These are phyloP conservation scores for Cyanidiococcus yangmingshanensis DNA, from an alignment of 23 red algal species.

Conservation along the genomic window DNA sequence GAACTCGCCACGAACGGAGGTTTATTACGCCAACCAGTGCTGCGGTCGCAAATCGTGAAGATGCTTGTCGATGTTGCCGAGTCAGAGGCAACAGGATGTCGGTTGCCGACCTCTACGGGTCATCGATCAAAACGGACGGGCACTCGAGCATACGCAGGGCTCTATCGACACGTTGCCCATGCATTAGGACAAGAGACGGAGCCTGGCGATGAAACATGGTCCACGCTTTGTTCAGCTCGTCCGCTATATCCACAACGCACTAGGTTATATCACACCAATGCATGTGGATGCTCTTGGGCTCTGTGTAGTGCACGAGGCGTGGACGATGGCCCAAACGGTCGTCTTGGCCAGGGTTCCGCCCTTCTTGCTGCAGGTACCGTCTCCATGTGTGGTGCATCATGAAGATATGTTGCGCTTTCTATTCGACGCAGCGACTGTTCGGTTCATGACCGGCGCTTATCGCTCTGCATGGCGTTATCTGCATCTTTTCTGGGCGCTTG, in stretches of 20 bases:
- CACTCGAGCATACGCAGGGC: neutral
- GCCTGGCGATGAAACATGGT: neutral
- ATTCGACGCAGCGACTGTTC: neutral
- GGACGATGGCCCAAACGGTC: neutral
- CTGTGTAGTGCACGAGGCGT: neutral
- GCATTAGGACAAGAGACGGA: neutral
- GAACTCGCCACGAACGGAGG: neutral
- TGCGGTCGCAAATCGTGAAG: neutral
- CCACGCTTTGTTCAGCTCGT: neutral
- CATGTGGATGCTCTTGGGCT: slow-evolving; percentile 19
- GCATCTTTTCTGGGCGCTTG: neutral
- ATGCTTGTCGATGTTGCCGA: neutral
- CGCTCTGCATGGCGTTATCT: neutral
- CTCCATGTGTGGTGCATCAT: neutral
- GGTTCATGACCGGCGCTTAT: neutral
- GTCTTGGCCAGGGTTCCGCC: neutral
- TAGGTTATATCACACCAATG: neutral
- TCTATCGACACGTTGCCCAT: neutral
- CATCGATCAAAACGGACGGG: neutral
- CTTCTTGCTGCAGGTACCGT: neutral
- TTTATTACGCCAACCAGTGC: neutral
- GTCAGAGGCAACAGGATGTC: neutral
- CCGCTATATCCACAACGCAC: neutral
- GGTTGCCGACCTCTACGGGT: neutral
- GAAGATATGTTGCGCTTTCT: neutral